phyloP scores from a whole-genome alignment of 352 stramenopile genomes.

The Globisporangium cylindrosporum region DNA sequence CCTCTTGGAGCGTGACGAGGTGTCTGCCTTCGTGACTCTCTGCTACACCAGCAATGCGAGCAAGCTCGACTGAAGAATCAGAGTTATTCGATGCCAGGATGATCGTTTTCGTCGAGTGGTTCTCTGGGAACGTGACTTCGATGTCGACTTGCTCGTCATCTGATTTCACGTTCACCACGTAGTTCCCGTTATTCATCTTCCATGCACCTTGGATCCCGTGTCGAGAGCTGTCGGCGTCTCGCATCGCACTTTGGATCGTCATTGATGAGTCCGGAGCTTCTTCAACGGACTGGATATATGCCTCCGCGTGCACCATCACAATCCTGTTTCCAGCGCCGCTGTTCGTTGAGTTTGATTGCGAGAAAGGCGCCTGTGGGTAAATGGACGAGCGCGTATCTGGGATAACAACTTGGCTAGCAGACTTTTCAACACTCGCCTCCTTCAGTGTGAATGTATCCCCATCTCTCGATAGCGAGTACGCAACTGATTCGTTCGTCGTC shows the following conservation, averaged over 20 bases:
- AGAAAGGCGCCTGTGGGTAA: constrained; percentile 14
- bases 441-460: constrained; percentile 32
- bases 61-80: constrained; percentile 9
- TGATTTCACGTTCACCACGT: constrained; percentile 27
- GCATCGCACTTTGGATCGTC: constrained; percentile 23
- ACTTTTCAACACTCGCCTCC: constrained; percentile 19
- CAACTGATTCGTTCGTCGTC: constrained; percentile 31
- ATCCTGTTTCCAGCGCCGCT: constrained; percentile 4
- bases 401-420: not conserved
- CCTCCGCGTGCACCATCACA: constrained; percentile 42
- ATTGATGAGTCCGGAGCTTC: constrained; percentile 2
- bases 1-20: constrained; percentile 51
- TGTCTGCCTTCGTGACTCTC: constrained; percentile 34
- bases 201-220: constrained; percentile 29
- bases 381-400: constrained; percentile 33
- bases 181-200: constrained; percentile 17
- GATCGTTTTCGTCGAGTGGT: constrained; percentile 39
- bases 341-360: not conserved
- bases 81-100: constrained; percentile 20
- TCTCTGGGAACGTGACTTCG: constrained; percentile 32
- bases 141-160: constrained; percentile 32
- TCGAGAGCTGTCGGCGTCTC: constrained; percentile 14
- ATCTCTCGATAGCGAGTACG: constrained; percentile 31
- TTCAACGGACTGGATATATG: constrained; percentile 40
- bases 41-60: constrained; percentile 39